Conservation (phyloP, 495 filamentous ascomycete genomes). For the Penicillium salamii region DNA sequence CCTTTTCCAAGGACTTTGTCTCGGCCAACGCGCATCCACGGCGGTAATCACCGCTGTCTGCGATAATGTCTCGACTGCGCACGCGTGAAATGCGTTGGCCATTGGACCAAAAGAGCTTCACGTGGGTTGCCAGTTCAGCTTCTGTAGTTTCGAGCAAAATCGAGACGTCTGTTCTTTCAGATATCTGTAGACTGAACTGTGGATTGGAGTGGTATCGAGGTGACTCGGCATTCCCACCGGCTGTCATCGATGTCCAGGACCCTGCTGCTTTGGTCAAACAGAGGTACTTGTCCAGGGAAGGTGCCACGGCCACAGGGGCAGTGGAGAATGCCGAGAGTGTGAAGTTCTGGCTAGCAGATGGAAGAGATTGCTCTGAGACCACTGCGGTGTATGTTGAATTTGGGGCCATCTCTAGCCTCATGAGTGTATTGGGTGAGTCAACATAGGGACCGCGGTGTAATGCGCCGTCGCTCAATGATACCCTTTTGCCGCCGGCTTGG, state of each 20-base stretch:
- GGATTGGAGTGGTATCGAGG: conserved; percentile 78
- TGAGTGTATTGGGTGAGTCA: conserved; percentile 88
- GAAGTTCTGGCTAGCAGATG: conserved; percentile 67
- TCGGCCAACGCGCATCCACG: conserved; percentile 72
- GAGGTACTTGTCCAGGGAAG: conserved; percentile 56
- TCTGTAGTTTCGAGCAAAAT: conserved; percentile 75
- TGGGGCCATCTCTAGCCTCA: conserved; percentile 64
- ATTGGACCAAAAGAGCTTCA: conserved; percentile 75
- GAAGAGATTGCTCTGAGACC: conserved; percentile 73
- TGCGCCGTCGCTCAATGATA: conserved; percentile 67
- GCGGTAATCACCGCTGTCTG: conserved; percentile 79
- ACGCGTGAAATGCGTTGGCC: conserved; percentile 67
- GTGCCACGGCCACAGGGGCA: conserved; percentile 52
- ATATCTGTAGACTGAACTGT: conserved; percentile 68
- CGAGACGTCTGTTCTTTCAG: conserved; percentile 54
- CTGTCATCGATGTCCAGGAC: conserved; percentile 72
- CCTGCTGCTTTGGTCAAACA: conserved; percentile 53
- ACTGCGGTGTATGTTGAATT: conserved; percentile 70
- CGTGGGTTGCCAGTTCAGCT: conserved; percentile 68
- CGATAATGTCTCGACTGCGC: conserved; percentile 71
- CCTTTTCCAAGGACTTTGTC: conserved; percentile 52
- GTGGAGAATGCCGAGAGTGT: conserved; percentile 79
- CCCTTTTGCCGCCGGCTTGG: conserved; percentile 64
- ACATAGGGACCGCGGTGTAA: conserved; percentile 77
- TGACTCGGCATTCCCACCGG: conserved; percentile 79